Conservation (phyloP, 768 basidiomycete genomes). For the Boletus barrowsii region DNA sequence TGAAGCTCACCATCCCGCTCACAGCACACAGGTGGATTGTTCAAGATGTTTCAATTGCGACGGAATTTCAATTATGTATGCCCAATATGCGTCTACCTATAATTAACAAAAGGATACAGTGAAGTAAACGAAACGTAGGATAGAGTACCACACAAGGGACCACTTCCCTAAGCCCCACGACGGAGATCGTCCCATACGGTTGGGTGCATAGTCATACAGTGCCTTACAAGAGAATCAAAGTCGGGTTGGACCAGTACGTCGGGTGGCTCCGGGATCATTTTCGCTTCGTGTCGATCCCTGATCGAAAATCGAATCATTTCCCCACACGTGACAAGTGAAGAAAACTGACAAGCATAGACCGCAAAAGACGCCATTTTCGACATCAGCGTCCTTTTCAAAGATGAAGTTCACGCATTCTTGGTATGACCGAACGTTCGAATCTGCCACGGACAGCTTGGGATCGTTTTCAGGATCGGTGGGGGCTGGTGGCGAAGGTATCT, state of each 20-base stretch:
- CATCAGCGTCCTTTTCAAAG: conserved; percentile 33
- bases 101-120: conserved; percentile 17
- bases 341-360: conserved; percentile 51
- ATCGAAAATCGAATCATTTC: not conserved
- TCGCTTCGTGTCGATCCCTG: conserved; percentile 27
- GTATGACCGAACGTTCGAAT: conserved; percentile 36
- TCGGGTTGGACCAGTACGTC: conserved; percentile 27
- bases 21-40: not conserved
- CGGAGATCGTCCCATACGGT: conserved; percentile 46
- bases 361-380: conserved; percentile 37
- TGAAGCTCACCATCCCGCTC: not conserved
- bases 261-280: conserved; percentile 28
- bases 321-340: not conserved
- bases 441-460: not conserved
- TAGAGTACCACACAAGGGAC: conserved; percentile 1
- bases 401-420: conserved; percentile 40
- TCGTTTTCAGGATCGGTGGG: not conserved
- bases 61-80: conserved; percentile 9
- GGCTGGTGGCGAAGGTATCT: not conserved
- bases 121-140: conserved; percentile 10
- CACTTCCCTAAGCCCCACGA: conserved; percentile 10
- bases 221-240: conserved; percentile 44
- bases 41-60: not conserved
- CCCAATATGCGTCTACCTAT: not conserved
- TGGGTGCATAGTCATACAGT: conserved; percentile 49